These are phyloP conservation scores for Desmodesmus armatus DNA, from an alignment of 139 green algal genomes.

Conservation along the genomic window DNA sequence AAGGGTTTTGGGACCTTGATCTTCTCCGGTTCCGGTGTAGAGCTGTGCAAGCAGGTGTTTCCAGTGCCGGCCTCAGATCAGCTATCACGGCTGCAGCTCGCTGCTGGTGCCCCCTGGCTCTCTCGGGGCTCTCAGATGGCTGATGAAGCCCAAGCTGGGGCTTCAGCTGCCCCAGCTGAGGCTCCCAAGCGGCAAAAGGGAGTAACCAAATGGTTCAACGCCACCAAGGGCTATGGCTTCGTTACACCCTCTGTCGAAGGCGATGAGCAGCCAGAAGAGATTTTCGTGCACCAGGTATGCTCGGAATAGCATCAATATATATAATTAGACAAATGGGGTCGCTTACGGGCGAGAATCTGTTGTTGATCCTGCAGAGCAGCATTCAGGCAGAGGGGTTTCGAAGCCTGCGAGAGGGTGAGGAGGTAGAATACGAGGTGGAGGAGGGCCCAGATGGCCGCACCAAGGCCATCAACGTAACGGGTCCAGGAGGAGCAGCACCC, in stretches of 20 bases:
- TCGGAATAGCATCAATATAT: neutral
- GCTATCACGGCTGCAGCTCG: too few species aligned
- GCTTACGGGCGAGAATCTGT: neutral
- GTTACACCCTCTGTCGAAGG: conserved; percentile 88
- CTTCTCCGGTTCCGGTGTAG: too few species aligned
- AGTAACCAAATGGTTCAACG: conserved; percentile 96
- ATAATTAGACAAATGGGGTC: too few species aligned
- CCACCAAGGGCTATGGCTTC: conserved; percentile 93
- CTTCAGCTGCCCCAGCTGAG: too few species aligned
- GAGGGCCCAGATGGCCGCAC: conserved; percentile 85
- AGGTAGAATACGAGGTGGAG: conserved; percentile 94
- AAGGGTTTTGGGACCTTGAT: too few species aligned
- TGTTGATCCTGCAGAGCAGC: conserved; percentile 78
- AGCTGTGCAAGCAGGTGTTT: too few species aligned
- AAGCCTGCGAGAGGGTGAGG: conserved; percentile 90
- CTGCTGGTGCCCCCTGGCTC: too few species aligned
- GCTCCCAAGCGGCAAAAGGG: conserved; percentile 41
- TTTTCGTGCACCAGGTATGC: conserved; percentile 96
- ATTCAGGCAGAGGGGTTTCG: conserved; percentile 94
- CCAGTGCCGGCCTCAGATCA: too few species aligned
- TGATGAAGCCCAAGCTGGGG: too few species aligned
- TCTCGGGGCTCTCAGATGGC: too few species aligned
- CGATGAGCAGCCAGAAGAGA: conserved; percentile 77
- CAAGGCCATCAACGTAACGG: conserved; percentile 94
- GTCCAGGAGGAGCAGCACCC: conserved; percentile 78